Evolutionary conservation across 2,329 filamentous ascomycete genomes (phyloP).

Genomic region (Monilinia polystroma): DNA sequence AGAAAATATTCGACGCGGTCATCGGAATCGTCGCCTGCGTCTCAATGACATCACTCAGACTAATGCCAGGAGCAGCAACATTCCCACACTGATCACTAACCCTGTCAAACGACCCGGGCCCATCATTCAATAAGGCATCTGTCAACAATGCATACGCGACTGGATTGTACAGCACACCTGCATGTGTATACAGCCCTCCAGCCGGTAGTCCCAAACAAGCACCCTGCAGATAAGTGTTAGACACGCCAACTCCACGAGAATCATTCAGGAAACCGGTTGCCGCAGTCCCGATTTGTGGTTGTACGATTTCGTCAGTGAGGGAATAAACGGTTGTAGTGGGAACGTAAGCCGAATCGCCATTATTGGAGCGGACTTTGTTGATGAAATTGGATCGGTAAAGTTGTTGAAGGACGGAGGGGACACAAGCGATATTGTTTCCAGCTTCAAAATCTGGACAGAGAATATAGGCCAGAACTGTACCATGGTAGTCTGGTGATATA

Average conservation of each 20-base stretch:
- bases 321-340: conserved; percentile 56
- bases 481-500: conserved; percentile 54
- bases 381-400: conserved; percentile 47
- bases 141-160: conserved; percentile 18
- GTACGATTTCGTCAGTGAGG: conserved; percentile 51
- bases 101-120: conserved; percentile 5
- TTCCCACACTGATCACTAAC: conserved; percentile 9
- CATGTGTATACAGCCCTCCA: conserved; percentile 4
- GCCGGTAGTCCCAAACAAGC: conserved; percentile 14
- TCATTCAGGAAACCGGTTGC: conserved; percentile 49
- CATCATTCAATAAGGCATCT: conserved; percentile 8
- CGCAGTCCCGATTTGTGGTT: conserved; percentile 48
- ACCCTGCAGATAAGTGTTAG: conserved; percentile 14
- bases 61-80: conserved; percentile 2
- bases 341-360: conserved; percentile 53
- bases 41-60: conserved; percentile 16
- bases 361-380: conserved; percentile 44
- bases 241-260: conserved; percentile 7
- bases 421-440: conserved; percentile 4
- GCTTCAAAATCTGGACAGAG: conserved; percentile 32
- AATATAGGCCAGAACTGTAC: conserved; percentile 43
- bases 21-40: neutral
- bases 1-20: neutral
- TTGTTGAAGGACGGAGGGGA: conserved; percentile 43
- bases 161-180: conserved; percentile 11